Base-by-base conservation (phyloP, 345 rosid species). In the Lepidium aucheri region DNA sequence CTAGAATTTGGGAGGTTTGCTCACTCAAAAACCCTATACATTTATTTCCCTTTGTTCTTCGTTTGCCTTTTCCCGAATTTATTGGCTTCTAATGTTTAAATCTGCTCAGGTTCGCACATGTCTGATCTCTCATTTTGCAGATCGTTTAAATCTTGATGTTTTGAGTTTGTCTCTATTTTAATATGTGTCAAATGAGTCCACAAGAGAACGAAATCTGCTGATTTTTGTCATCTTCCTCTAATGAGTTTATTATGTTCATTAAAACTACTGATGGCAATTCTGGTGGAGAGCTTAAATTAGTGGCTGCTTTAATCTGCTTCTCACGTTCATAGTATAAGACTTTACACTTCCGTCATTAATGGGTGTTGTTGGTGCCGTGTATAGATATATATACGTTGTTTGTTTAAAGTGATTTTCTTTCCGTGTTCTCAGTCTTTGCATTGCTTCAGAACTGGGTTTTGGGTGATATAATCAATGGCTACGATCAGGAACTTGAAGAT, bases 401-500 rank as follows among this genome's bases (percentile, higher is more conserved):
- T 26, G 4, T 39, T 50, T 8, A 12, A 32, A 13, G 34, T 61
- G 3, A 17, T 35, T 28, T 26, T 28, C 32, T 28, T 34, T 38
- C 28, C 4, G 42, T 0, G 11, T 47, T 49, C 3, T 2, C 28
- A 17, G 51, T 45, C 9, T 15, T 42, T 3, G 28, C 28, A 2
- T 45, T 18, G 7, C 6, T n/a, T 20, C 18, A 36, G 7, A 12
- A 20, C 11, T 20, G 26, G 32, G 58, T 4, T 53, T 39, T 18
- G 14, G 52, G 52, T 46, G 30, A 44, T 4, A 17, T 4, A 52
- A 44, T 4, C 14, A 85, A 71, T 89, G 92, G 86, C 95, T 40
- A 76, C 87, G 16, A 34, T 84, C 7, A 90, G 88, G 22, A 93
- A 81, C 62, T 73, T 85, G 76, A 88, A 90, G 72, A 93, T 86